phyloP scores from a whole-genome alignment of 2,329 filamentous ascomycete genomes.

The Penicillium sclerotiorum region DNA sequence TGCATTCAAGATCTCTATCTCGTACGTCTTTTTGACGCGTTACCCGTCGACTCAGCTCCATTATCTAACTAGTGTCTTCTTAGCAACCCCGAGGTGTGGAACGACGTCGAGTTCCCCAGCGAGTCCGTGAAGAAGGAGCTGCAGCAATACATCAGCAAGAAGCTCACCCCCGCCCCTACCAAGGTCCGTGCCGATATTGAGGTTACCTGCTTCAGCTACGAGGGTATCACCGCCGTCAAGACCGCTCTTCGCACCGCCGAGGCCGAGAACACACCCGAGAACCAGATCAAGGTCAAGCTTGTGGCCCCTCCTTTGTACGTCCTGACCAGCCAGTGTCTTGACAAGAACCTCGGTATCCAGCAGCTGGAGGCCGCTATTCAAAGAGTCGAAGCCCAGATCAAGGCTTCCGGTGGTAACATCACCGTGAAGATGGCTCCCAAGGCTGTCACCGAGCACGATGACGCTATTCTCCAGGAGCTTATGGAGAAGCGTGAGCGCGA shows the following conservation, averaged over 20 bases:
- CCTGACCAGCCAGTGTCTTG: conserved; percentile 89
- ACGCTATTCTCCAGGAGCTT: conserved; percentile 91
- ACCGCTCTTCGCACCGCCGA: conserved; percentile 86
- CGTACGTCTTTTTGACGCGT: conserved; percentile 67
- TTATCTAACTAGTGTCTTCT: too few relatives aligned
- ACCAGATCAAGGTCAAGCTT: conserved; percentile 95
- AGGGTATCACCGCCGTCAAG: conserved; percentile 98
- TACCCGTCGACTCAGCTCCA: too few relatives aligned
- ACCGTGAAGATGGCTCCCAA: conserved; percentile 98
- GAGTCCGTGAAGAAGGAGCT: conserved; percentile 85
- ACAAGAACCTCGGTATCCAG: conserved; percentile 84
- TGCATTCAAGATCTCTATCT: conserved; percentile 98
- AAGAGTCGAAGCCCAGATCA: conserved; percentile 81
- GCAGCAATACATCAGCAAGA: conserved; percentile 94
- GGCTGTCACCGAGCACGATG: conserved; percentile 97
- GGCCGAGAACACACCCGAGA: conserved; percentile 86
- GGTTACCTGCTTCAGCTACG: conserved; percentile 92
- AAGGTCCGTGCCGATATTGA: conserved; percentile 98
- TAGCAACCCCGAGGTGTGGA: conserved; percentile 94
- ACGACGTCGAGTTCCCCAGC: conserved; percentile 85
- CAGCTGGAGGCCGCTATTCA: conserved; percentile 86
- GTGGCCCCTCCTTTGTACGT: conserved; percentile 98
- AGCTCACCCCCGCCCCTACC: conserved; percentile 95
- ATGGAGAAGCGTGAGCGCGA: conserved; percentile 99
- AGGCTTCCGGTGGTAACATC: conserved; percentile 74